A percentile compares a stretch with the other conserved stretches of the same genome.
Conservation (phyloP, 768 basidiomycete genomes). For the Rhizopogon salebrosus region DNA sequence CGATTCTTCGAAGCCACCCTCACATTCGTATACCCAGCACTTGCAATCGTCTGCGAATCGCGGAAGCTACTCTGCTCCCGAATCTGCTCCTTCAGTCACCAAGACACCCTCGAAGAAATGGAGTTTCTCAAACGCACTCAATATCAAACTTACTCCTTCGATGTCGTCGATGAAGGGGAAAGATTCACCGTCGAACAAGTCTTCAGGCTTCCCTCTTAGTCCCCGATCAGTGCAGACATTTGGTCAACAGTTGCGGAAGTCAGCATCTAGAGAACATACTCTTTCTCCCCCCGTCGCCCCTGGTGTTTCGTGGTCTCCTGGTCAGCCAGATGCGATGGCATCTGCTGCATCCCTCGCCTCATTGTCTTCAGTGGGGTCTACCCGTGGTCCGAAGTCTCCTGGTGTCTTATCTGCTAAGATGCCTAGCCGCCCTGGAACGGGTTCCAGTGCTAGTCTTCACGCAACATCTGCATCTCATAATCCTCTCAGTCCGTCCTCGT, state of each 20-base stretch:
- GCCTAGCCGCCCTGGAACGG: conserved; percentile 69
- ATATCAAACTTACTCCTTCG: conserved; percentile 67
- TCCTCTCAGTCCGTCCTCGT: conserved; percentile 70
- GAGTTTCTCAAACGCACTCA: conserved; percentile 87
- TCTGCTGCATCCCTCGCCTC: conserved; percentile 76
- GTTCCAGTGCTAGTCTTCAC: conserved; percentile 72
- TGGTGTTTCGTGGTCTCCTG: conserved; percentile 58
- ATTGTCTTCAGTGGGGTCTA: conserved; percentile 67
- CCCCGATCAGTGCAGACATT: conserved; percentile 60
- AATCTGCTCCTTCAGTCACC: conserved; percentile 41
- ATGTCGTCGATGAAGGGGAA: conserved; percentile 47
- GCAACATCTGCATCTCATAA: conserved; percentile 50
- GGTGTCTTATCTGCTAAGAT: conserved; percentile 45
- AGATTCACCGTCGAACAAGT: conserved; percentile 34
- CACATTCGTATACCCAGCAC: conserved; percentile 26
- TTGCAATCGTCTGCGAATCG: conserved; percentile 34
- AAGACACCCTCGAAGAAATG: conserved; percentile 95
- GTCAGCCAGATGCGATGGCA: conserved; percentile 70
- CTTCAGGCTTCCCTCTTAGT: conserved; percentile 56
- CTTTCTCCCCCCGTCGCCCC: conserved; percentile 37
- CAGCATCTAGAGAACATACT: conserved; percentile 61
- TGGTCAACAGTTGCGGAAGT: conserved; percentile 63
- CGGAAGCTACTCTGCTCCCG: conserved; percentile 34
- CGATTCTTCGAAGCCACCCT: conserved; percentile 16
- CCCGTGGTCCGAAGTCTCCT: conserved; percentile 43